Evolutionary conservation across 2,329 filamentous ascomycete genomes (phyloP).

Genomic region (Xylaria digitata): DNA sequence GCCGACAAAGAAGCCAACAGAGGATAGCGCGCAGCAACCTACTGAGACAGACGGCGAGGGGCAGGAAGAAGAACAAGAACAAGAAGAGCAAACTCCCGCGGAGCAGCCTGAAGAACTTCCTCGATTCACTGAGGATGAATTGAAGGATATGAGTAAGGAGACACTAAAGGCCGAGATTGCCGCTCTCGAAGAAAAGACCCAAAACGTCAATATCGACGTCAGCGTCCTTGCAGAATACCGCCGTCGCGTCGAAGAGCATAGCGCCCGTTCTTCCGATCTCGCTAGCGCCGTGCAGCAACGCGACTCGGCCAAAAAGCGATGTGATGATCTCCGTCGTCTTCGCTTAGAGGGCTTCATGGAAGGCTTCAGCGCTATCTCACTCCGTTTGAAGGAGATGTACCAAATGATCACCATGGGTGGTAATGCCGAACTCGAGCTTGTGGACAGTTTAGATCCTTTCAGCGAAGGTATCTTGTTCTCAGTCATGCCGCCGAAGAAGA

Average conservation of each 20-base stretch:
- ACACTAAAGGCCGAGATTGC: conserved; percentile 71
- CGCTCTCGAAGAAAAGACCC: conserved; percentile 74
- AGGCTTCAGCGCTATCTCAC: conserved; percentile 92
- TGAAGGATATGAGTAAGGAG: conserved; percentile 73
- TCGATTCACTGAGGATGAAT: conserved; percentile 78
- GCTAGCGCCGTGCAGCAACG: conserved; percentile 80
- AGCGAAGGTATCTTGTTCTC: conserved; percentile 96
- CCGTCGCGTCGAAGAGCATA: conserved; percentile 84
- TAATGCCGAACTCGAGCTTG: conserved; percentile 95
- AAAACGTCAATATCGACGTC: conserved; percentile 88
- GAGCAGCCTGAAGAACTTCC: conserved; percentile 71
- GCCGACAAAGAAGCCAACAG: conserved; percentile 44
- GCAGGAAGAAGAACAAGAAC: conserved; percentile 42
- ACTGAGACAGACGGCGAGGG: conserved; percentile 39
- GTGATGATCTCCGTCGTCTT: conserved; percentile 89
- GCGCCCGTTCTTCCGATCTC: conserved; percentile 84
- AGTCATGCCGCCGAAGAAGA: conserved; percentile 99
- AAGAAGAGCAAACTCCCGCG: conserved; percentile 36
- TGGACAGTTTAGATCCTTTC: conserved; percentile 96
- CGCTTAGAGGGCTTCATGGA: conserved; percentile 98
- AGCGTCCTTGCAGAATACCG: conserved; percentile 90
- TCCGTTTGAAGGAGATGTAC: conserved; percentile 99
- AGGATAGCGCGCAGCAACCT: conserved; percentile 33
- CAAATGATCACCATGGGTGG: conserved; percentile 99
- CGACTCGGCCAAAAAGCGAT: conserved; percentile 89